Conservation (phyloP, 169 alveolate species). For the Besnoitia besnoiti region DNA sequence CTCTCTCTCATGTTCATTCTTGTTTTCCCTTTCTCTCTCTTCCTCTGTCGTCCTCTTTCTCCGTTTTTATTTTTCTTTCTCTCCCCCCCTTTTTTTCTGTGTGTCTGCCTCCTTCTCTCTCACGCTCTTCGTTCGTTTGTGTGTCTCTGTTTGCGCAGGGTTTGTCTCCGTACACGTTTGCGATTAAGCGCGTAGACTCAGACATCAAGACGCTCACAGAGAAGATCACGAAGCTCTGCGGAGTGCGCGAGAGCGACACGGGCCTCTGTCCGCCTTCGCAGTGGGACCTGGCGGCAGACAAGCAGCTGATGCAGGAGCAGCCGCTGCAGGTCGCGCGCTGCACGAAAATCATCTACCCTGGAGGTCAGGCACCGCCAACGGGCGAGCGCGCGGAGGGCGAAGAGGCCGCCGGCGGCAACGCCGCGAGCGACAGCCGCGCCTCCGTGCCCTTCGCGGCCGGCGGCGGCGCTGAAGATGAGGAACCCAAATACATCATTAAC, state of each 20-base stretch:
- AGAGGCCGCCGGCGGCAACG: background rate
- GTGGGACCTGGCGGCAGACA: conserved; percentile 98
- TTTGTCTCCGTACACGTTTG: conserved; percentile 48
- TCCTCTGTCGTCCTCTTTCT: background rate
- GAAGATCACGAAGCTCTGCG: conserved; percentile 71
- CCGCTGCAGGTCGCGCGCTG: conserved; percentile 98
- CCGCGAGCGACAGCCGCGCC: conserved; percentile 9
- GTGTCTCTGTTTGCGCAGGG: conserved; percentile 61
- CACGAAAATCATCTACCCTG: conserved; percentile 95
- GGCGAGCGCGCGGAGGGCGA: background rate
- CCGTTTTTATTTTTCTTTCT: background rate
- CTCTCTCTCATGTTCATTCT: background rate
- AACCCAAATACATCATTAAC: conserved; percentile 88
- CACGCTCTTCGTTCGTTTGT: background rate
- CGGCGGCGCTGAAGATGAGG: conserved; percentile 90
- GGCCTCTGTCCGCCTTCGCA: conserved; percentile 97
- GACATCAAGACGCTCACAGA: conserved; percentile 69
- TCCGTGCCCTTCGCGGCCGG: background rate
- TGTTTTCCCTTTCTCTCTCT: background rate
- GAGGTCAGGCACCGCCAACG: background rate
- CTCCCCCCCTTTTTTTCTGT: background rate
- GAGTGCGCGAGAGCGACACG: conserved; percentile 98
- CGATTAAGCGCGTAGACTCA: conserved; percentile 42
- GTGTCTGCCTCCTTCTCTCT: background rate
- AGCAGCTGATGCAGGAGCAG: conserved; percentile 94